Base-by-base conservation (phyloP, 257 asterid species). In the Solanum habrochaites region DNA sequence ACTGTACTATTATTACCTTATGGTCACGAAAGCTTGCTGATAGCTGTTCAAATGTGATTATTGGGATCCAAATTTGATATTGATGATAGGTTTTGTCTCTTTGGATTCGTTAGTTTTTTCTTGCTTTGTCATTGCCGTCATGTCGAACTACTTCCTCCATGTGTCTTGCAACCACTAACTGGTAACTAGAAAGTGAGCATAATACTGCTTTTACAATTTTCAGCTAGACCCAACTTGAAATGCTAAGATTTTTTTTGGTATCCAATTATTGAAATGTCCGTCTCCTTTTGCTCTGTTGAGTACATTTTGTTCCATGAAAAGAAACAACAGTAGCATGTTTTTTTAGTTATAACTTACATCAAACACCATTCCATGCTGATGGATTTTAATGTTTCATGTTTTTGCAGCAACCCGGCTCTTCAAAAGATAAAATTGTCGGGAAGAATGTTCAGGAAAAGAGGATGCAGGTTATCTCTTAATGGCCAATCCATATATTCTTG, bases 401-500 rank as follows among this genome's bases (percentile, higher is more conserved):
- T 74, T 75, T 13, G 58, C 82, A 42, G 35, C 58, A 75, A 75
- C 99, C 99, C 7, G 90, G 92, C 90, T 91, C 94, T 78, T 77
- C 93, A 60, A 96, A 93, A 89, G 96, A 95, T 88, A 96, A 94
- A 92, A 73, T 94, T 64, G 87, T 88, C 42, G 85, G 86, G 87
- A 94, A 90, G 91, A 93, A 83, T 70, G 86, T 87, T 58, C 91
- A 89, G 52, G 95, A 93, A 42, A 96, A 92, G 90, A 91, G 95
- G 90, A 86, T 91, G 49, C 96, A 87, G 98, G 99, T 95, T 83
- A 86, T 87, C 47, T 60, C 75, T 49, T 80, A 83, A 83, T 81
- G 31, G 45, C 18, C 64, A 43, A 78, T 78, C 83, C 64, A 27
- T 20, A 78, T 78, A 45, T 45, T 78, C 16, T 78, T 27, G 13